Evolutionary conservation across 1,284 basidiomycete genomes (phyloP), one percentile per base, ranked within the genome.

Genomic region (Malassezia caprae): DNA sequence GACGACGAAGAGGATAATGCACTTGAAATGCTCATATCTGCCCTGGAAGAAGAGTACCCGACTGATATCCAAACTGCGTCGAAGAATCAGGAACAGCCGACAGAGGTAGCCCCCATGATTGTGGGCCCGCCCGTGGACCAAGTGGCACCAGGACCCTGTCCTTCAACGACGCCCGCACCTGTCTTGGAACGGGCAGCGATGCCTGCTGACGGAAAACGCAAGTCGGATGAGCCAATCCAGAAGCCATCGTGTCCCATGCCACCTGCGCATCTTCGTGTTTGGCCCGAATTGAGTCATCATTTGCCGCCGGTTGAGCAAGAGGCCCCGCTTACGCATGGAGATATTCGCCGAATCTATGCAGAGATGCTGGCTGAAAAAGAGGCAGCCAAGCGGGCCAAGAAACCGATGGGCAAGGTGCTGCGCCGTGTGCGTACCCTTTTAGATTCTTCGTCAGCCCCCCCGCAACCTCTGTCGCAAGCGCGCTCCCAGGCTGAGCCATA

Each of bases 251-350:
- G 8, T 8, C 6, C 37, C 13, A 15, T 4, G 4, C 4, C n/a
- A 10, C 37, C 37, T 10, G 19, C 10, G 37, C 37, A 21, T 5
- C 19, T 11, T 21, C 37, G 19, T 15, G 10, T 39, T 1, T 39
- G 37, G 37, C 37, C 37, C 8, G 37, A 39, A 39, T 10, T 39
- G 37, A 39, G 37, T 21, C 37, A 39, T 21, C 26, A 51, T 5
- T 51, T 42, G 19, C 21, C 30, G 6, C 39, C 39, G 27, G 15
- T 23, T 2, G 24, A 43, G 44, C 23, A 30, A 17, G 30, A 45
- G n/a, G 30, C n/a, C 4, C 51, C 43, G 2, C 24, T 53, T 24
- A 53, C 51, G 7, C 51, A 53, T 19, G 51, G 51, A 4, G 51
- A 53, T 24, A 27, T 47, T 11, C 51, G 51, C n/a, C 32, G 44